These are phyloP conservation scores for Aspergillus puulaauensis DNA, from an alignment of 2,329 filamentous ascomycete genomes.

Conservation along the genomic window DNA sequence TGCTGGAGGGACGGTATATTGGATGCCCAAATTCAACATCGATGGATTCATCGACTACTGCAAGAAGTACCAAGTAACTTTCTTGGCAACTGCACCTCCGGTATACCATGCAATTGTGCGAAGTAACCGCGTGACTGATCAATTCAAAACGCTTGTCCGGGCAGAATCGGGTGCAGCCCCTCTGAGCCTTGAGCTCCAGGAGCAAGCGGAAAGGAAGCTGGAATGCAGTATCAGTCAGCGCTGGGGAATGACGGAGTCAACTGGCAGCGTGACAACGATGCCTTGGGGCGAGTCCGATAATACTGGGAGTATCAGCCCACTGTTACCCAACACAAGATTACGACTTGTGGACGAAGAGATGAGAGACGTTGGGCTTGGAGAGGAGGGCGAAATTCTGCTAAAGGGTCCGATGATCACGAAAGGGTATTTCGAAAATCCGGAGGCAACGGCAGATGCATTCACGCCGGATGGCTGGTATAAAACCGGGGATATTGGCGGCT, in stretches of 20 bases:
- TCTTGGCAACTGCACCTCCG: slow-evolving; percentile 61
- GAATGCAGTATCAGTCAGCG: slow-evolving; percentile 26
- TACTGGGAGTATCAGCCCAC: slow-evolving; percentile 17
- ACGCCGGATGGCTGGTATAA: slow-evolving; percentile 13
- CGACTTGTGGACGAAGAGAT: slow-evolving; percentile 12
- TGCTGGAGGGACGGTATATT: slow-evolving; percentile 54
- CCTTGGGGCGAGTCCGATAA: slow-evolving; percentile 13
- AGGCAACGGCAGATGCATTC: slow-evolving; percentile 13
- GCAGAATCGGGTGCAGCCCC: slow-evolving; percentile 58
- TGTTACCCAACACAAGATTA: slow-evolving; percentile 15
- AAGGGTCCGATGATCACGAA: slow-evolving; percentile 15
- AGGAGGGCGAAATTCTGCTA: slow-evolving; percentile 15
- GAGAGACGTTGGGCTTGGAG: slow-evolving; percentile 7
- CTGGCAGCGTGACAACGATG: slow-evolving; percentile 18
- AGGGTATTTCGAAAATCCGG: slow-evolving; percentile 15
- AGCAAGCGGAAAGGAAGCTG: slow-evolving; percentile 52
- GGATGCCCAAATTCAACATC: slow-evolving; percentile 64
- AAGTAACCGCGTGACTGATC: slow-evolving; percentile 54
- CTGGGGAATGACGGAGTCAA: slow-evolving; percentile 18
- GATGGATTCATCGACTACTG: slow-evolving; percentile 55
- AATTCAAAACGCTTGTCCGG: slow-evolving; percentile 52
- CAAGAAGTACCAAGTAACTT: slow-evolving; percentile 52
- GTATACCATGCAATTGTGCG: slow-evolving; percentile 62
- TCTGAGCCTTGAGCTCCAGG: slow-evolving; percentile 55
- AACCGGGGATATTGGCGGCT: slow-evolving; percentile 17